Base-by-base conservation (phyloP, 129 eudicot species). In the Arctium lappa region DNA sequence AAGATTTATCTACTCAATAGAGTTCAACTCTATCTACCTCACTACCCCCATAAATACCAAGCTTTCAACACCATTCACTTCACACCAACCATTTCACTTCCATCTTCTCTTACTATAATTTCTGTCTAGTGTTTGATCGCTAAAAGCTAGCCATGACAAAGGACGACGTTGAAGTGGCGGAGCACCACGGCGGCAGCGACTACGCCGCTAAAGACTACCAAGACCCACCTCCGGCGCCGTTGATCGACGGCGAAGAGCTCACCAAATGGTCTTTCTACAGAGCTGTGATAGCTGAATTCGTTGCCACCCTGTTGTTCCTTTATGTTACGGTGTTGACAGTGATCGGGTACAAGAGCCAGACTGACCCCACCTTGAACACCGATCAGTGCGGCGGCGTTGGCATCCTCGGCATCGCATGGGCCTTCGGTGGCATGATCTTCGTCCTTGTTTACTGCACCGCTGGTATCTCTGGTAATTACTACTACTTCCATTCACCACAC, bases 371-470 rank as follows among this genome's bases (percentile, higher is more conserved):
- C 29, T 48, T 76, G 76, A 50, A 81, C 71, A 74, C 81, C 38
- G 98, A 94, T 10, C 81, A 79, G 76, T 94, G 98, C 62, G 97
- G 94, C 40, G 98, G 98, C 65, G 97, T 94, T 8, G 98, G 98
- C 1, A 82, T 94, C 76, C 98, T 94, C 36, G 98, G 98, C 38
- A 94, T 94, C 69, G 98, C 98, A 0, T 94, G 98, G 98, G 96
- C 98, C 74, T 92, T 92, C 30, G 98, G 98, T 77, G 98, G 98
- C 96, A 94, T 94, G 98, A 94, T 94, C 86, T 94, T 94, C 79
- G 69, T 94, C 16, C 98, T 94, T 42, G 98, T 94, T 86, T 94
- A 94, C 94, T 94, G 98, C 91, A 94, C 98, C 76, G 98, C 98
- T 86, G 98, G 98, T 77, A 90, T 94, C 87, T 94, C 98, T 44